Evolutionary conservation across 2,329 filamentous ascomycete genomes (phyloP).

Genomic region (Nigrospora sphaerica): DNA sequence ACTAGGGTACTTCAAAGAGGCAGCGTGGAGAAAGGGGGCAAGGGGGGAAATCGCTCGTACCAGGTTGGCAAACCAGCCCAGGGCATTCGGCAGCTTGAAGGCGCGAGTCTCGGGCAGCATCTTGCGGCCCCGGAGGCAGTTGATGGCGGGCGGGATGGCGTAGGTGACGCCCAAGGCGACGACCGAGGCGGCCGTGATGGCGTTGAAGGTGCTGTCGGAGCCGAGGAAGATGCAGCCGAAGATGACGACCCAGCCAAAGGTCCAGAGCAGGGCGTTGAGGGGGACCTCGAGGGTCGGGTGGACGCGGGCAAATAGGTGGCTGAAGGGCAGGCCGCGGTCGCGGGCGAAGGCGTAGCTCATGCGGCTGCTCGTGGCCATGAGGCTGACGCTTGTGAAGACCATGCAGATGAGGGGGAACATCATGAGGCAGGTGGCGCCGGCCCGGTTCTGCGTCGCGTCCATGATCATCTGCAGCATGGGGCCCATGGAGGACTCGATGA

Average conservation of each 20-base stretch:
- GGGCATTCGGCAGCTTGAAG: slow-evolving; percentile 45
- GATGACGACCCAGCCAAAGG: slow-evolving; percentile 52
- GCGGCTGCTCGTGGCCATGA: slow-evolving; percentile 59
- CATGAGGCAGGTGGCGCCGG: slow-evolving; percentile 56
- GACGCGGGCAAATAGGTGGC: slow-evolving; percentile 51
- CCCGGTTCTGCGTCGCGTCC: slow-evolving; percentile 53
- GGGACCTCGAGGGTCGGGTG: slow-evolving; percentile 56
- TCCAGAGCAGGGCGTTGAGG: slow-evolving; percentile 58
- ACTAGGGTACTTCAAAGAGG: not conserved
- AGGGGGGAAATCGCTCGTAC: slow-evolving; percentile 19
- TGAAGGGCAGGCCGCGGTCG: slow-evolving; percentile 33
- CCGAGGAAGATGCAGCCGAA: slow-evolving; percentile 67
- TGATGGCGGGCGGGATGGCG: slow-evolving; percentile 65
- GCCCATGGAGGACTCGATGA: slow-evolving; percentile 48
- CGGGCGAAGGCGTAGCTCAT: slow-evolving; percentile 63
- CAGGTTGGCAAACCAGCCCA: slow-evolving; percentile 56
- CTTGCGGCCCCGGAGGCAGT: slow-evolving; percentile 57
- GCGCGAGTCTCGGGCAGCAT: slow-evolving; percentile 53
- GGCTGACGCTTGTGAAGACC: slow-evolving; percentile 54
- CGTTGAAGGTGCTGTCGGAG: slow-evolving; percentile 61
- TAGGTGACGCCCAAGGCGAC: slow-evolving; percentile 68
- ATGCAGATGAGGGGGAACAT: slow-evolving; percentile 61
- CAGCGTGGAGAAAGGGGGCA: not conserved
- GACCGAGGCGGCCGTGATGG: slow-evolving; percentile 64
- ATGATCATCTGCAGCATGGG: slow-evolving; percentile 57